Conservation (phyloP, 1,139 yeast species). For the Diutina scorzettiae region DNA sequence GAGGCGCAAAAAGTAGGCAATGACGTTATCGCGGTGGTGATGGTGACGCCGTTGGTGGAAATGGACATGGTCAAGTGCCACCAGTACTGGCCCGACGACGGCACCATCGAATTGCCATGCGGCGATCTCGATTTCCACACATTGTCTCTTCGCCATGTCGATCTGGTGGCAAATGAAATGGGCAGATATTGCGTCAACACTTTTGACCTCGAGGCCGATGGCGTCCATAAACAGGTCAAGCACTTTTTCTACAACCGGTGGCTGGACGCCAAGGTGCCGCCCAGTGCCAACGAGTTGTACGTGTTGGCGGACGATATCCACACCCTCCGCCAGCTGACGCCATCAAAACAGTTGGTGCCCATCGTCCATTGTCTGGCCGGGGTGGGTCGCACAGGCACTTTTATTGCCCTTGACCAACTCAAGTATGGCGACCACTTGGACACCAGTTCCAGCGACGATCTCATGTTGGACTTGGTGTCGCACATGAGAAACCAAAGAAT, state of each 20-base stretch:
- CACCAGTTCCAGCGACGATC: conserved; percentile 7
- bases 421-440: conserved; percentile 13
- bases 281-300: conserved; percentile 14
- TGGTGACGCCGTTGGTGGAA: conserved; percentile 79
- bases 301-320: conserved; percentile 8
- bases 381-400: conserved; percentile 76
- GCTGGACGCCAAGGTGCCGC: conserved; percentile 45
- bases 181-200: conserved; percentile 21
- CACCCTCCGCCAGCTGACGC: not conserved
- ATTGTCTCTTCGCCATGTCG: not conserved
- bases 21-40: conserved; percentile 48
- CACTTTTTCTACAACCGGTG: conserved; percentile 46
- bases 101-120: conserved; percentile 13
- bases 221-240: conserved; percentile 26
- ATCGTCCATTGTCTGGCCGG: conserved; percentile 78
- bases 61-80: conserved; percentile 50
- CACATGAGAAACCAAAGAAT: conserved; percentile 41
- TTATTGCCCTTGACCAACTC: conserved; percentile 52
- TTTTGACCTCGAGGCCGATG: conserved; percentile 15
- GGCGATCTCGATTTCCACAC: not conserved
- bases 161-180: conserved; percentile 12
- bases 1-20: conserved; percentile 23
- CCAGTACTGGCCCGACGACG: conserved; percentile 55
- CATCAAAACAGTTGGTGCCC: conserved; percentile 16
- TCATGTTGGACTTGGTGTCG: conserved; percentile 24